Percentiles rank a stretch among this genome's conserved stretches.
Conservation (phyloP, 805 yeast species). For the Yamadazyma nakazawae region DNA sequence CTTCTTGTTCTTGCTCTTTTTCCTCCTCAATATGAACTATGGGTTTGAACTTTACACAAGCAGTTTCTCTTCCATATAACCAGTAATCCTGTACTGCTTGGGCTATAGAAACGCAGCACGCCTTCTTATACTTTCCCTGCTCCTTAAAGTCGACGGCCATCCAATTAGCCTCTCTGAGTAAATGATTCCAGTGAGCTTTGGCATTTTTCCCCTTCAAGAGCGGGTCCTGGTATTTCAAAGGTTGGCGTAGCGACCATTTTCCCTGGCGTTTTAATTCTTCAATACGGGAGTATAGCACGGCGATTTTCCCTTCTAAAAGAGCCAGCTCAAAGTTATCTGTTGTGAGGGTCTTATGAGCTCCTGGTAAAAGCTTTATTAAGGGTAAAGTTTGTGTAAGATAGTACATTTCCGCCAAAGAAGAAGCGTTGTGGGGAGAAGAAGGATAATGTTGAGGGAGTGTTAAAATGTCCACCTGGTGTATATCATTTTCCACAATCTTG, state of each 20-base stretch:
- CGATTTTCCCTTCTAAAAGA: conserved; percentile 83
- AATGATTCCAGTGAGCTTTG: conserved; percentile 61
- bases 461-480: conserved; percentile 34
- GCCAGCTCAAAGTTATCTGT: conserved; percentile 86
- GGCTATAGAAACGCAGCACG: conserved; percentile 67
- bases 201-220: conserved; percentile 21
- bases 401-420: conserved; percentile 79
- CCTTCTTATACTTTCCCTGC: conserved; percentile 62
- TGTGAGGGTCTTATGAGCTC: conserved; percentile 81
- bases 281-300: conserved; percentile 84
- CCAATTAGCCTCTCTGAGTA: conserved; percentile 81
- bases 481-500: conserved; percentile 15
- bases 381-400: conserved; percentile 89
- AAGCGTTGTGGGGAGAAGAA: conserved; percentile 35
- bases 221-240: conserved; percentile 69
- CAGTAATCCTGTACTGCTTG: conserved; percentile 76
- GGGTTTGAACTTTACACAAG: conserved; percentile 55
- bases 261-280: conserved; percentile 86
- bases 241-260: conserved; percentile 91
- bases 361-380: conserved; percentile 70
- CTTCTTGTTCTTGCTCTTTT: conserved; percentile 1
- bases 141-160: conserved; percentile 76
- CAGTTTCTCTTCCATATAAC: conserved; percentile 59
- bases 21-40: conserved; percentile 24
- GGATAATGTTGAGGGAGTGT: conserved; percentile 43